Conservation (phyloP, 768 basidiomycete species). For the Pleurotus tuber-regium region DNA sequence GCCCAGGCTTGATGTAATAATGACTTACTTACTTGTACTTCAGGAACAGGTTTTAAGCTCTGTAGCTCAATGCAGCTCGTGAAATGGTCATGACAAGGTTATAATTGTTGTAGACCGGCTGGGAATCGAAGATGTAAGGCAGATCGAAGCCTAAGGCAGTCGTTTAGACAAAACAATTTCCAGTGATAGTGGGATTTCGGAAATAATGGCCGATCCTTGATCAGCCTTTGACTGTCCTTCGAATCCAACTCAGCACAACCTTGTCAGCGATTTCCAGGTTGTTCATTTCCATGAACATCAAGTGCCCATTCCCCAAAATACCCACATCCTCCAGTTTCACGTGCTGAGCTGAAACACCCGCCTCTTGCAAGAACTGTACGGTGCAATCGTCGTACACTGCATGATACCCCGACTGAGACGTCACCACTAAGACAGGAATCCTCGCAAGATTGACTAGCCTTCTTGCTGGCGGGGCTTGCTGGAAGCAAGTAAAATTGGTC, state of each 20-base stretch:
- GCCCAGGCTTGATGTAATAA: too few relatives aligned
- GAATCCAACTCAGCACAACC: slow-evolving; percentile 40
- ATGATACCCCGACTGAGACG: slow-evolving; percentile 50
- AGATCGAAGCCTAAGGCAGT: too few relatives aligned
- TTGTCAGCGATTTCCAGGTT: slow-evolving; percentile 37
- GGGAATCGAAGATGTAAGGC: too few relatives aligned
- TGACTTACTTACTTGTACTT: too few relatives aligned
- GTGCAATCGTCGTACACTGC: slow-evolving; percentile 46
- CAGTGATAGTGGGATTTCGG: too few relatives aligned
- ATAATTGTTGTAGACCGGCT: too few relatives aligned
- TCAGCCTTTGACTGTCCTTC: slow-evolving; percentile 12
- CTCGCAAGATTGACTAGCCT: slow-evolving; percentile 37
- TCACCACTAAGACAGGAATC: slow-evolving; percentile 46
- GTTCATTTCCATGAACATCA: slow-evolving; percentile 58
- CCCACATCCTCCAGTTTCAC: slow-evolving; percentile 40
- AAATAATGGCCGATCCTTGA: too few relatives aligned
- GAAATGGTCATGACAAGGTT: too few relatives aligned
- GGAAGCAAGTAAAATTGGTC: slow-evolving; percentile 36
- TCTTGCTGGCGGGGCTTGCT: slow-evolving; percentile 41
- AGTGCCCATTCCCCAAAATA: slow-evolving; percentile 52
- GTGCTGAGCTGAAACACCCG: slow-evolving; percentile 43
- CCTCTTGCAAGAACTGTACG: slow-evolving; percentile 39
- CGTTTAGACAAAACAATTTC: too few relatives aligned
- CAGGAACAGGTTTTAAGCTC: too few relatives aligned
- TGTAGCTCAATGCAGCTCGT: too few relatives aligned